Evolutionary conservation across 2,329 filamentous ascomycete species (phyloP).

Genomic region (Neonectria neomacrospora): DNA sequence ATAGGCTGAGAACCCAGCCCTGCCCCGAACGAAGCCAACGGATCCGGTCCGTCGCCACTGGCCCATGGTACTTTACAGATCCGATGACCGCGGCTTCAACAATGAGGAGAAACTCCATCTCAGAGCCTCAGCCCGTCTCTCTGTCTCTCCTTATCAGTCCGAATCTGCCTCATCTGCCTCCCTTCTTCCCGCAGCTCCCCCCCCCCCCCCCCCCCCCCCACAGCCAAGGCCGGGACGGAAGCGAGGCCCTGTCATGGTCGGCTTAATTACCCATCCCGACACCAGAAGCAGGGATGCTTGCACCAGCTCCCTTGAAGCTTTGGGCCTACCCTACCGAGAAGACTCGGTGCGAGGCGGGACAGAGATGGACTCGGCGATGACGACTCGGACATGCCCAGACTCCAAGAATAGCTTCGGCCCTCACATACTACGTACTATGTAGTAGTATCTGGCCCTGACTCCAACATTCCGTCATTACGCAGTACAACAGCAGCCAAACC

Average conservation of each 20-base stretch:
- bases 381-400: constrained; percentile 20
- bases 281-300: constrained; percentile 20
- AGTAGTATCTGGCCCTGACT: too few species aligned
- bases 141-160: constrained; percentile 13
- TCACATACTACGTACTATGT: too few species aligned
- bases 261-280: constrained; percentile 10
- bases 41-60: constrained; percentile 14
- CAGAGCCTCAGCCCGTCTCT: background rate
- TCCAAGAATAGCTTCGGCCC: constrained; percentile 11
- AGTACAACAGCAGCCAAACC: background rate
- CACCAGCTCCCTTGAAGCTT: background rate
- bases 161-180: constrained; percentile 21
- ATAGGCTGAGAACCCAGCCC: constrained; percentile 35
- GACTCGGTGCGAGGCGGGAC: constrained; percentile 10
- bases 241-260: background rate
- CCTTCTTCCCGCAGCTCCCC: constrained; percentile 3
- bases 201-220: too few species aligned
- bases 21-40: constrained; percentile 23
- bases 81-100: background rate
- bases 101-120: constrained; percentile 13
- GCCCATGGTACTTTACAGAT: constrained; percentile 9
- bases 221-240: background rate
- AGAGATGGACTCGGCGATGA: constrained; percentile 22
- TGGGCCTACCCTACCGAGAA: background rate
- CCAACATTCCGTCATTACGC: too few species aligned